phyloP scores from a whole-genome alignment of 2,329 filamentous ascomycete genomes.

The Calonectria naviculata region DNA sequence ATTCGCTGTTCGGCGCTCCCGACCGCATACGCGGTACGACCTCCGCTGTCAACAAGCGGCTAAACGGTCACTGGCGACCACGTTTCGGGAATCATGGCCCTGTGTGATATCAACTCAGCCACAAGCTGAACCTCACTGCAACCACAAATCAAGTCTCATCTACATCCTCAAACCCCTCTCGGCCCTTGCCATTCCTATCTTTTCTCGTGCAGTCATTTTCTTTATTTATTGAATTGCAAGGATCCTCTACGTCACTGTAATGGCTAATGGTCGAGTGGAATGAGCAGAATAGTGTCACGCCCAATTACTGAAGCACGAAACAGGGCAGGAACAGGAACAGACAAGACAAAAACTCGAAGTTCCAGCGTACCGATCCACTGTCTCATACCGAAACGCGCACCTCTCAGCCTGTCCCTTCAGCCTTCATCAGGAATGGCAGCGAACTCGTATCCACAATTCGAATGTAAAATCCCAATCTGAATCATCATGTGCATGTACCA shows the following conservation, averaged over 20 bases:
- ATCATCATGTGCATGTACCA: not conserved
- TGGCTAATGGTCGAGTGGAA: not conserved
- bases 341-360: not conserved
- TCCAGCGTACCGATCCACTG: no score
- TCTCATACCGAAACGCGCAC: not conserved
- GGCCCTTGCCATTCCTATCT: not conserved
- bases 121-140: slow-evolving; percentile 23
- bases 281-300: not conserved
- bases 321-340: not conserved
- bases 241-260: not conserved
- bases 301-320: not conserved
- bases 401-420: not conserved
- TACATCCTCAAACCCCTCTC: not conserved
- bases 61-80: not conserved
- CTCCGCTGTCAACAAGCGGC: not conserved
- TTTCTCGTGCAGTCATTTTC: not conserved
- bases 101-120: slow-evolving; percentile 7
- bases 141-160: slow-evolving; percentile 9
- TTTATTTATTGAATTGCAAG: not conserved
- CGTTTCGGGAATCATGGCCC: not conserved
- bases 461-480: not conserved
- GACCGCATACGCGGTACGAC: not conserved
- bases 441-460: not conserved
- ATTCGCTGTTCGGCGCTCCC: slow-evolving; percentile 12
- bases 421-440: not conserved